Conservation (phyloP, 192 early-diverging fungal species). For the Dispira simplex region DNA sequence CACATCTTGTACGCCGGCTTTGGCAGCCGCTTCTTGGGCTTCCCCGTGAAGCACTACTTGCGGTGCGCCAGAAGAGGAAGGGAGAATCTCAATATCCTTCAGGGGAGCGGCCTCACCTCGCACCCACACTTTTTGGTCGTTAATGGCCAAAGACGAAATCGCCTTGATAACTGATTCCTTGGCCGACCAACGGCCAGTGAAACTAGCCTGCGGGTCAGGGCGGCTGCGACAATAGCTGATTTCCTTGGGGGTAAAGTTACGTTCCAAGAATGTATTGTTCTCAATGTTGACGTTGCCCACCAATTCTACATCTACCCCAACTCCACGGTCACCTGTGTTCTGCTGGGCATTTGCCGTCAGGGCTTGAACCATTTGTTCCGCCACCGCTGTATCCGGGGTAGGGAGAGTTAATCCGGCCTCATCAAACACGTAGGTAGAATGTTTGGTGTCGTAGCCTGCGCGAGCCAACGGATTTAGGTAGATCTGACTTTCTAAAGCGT, state of each 20-base stretch:
- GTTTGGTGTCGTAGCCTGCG: constrained; percentile 57
- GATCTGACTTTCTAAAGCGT: constrained; percentile 58
- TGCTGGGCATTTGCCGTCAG: background rate
- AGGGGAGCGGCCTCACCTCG: constrained; percentile 74
- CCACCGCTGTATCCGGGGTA: background rate
- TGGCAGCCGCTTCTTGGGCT: constrained; percentile 49
- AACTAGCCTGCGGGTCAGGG: constrained; percentile 64
- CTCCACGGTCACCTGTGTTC: constrained; percentile 23
- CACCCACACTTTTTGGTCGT: constrained; percentile 45
- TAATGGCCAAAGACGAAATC: constrained; percentile 41
- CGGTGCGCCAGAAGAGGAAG: constrained; percentile 57
- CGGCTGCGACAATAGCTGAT: constrained; percentile 56
- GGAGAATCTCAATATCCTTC: constrained; percentile 75
- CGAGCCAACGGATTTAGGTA: constrained; percentile 81
- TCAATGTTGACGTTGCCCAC: constrained; percentile 63
- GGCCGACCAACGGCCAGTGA: constrained; percentile 88
- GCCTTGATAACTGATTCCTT: constrained; percentile 97
- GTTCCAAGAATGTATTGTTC: constrained; percentile 72
- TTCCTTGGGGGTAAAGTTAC: constrained; percentile 81
- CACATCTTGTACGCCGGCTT: constrained; percentile 54
- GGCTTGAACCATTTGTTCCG: background rate
- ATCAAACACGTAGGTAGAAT: constrained; percentile 52
- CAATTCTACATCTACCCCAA: constrained; percentile 85
- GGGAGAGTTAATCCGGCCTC: constrained; percentile 12
- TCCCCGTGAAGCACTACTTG: constrained; percentile 66